Evolutionary conservation across 768 basidiomycete species (phyloP), one percentile per base, ranked within the genome.

Genomic region (Mycena maculata): DNA sequence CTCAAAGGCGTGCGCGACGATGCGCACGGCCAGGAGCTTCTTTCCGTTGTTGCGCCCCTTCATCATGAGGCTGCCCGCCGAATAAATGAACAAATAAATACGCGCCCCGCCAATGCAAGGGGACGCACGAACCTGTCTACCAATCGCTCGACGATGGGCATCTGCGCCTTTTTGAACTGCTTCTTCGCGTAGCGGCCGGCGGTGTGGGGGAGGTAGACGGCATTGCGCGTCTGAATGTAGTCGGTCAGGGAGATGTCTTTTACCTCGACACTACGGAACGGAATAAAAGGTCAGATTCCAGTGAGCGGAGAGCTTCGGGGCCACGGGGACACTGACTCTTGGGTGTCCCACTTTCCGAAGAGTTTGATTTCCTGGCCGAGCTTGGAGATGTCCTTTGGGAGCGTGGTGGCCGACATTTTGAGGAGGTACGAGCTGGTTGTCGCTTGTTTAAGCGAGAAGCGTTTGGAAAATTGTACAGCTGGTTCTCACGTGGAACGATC

Each of bases 41-140:
- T 99, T 98, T 79, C 98, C 98, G 85, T 96, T 99, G 91, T 99
- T 99, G 83, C 98, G 96, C 68, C 98, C 98, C 86, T 99, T 98
- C 98, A 99, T 99, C 98, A 99, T 99, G 80, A 99, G 84, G 81
- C 95, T 97, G 73, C 18, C 63, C 33, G 33, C 13, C 33, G 8
- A 13, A 27, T 30, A 31, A 48, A 28, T 28, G 41, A 57, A 44
- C 9, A 63, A 33, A 61, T 13, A 28, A 9, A 9, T 20, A 11
- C 2, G 15, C 5, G 22, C 4, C 52, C 22, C n/a, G 16, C 7
- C 20, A 9, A 10, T 11, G 1, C n/a, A 1, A 16, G 18, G 31
- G 89, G 74, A n/a, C 27, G 15, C 76, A 94, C 96, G 91, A 92
- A 68, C 67, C 67, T 68, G 88, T 98, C 96, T 73, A 99, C 98